Evolutionary conservation across 352 stramenopile species (phyloP), one percentile per base, ranked within the genome.

Genomic region (Phytophthora hibernalis): DNA sequence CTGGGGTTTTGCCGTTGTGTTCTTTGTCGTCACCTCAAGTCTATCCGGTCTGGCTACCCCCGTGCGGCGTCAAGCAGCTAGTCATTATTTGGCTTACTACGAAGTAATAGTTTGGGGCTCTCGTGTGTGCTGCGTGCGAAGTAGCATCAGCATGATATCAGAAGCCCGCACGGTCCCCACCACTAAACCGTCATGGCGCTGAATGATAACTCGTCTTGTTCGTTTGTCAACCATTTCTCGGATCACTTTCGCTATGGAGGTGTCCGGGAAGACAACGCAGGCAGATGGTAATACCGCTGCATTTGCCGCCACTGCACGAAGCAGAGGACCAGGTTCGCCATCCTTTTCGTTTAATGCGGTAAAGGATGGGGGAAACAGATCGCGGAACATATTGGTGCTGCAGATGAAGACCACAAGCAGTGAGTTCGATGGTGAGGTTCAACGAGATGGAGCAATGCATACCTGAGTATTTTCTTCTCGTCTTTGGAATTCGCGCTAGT

Each of bases 111-210:
- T n/a, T n/a, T n/a, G n/a, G n/a, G n/a, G n/a, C n/a, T n/a, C n/a
- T n/a, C n/a, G n/a, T n/a, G n/a, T 43, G 30, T 87, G 79, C 40
- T 91, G 80, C 42, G 83, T 73, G 21, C 71, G 72, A 35, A 91
- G 63, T 16, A 91, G 70, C 45, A 92, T 48, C 20, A 76, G 30
- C 2, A 92, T 44, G 1, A 92, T 63, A 37, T 90, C 82, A 5
- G 70, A 76, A 26, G 82, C 78, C 3, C 82, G 82, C 6, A 92
- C 54, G 13, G 74, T 69, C 0, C 82, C 80, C 3, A 81, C 59
- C 35, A 58, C 48, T 18, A 56, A 30, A 22, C 59, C 45, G 38
- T 76, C 62, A 35, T 47, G 40, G 16, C 54, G 49, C 13, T 50
- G 64, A 47, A 87, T 81, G 22, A 78, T 61, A 15, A 85, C 65